Percentiles rank a stretch among this genome's conserved stretches.
Evolutionary conservation across 2,329 filamentous ascomycete species (phyloP).

Genomic region (Chrysoporthe puriensis): DNA sequence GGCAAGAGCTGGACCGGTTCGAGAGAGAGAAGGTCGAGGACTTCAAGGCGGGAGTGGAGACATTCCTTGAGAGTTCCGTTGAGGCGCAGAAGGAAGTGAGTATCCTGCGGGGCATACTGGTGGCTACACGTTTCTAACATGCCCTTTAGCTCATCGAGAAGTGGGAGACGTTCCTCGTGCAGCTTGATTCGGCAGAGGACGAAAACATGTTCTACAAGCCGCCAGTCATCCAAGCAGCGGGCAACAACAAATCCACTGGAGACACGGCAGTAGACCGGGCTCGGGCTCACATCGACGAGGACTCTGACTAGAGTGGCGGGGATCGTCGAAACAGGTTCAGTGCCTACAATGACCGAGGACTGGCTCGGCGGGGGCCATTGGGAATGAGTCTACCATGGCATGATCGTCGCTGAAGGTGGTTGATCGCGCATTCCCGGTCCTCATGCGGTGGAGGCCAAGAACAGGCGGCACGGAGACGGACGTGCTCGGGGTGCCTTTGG

Average conservation of each 20-base stretch:
- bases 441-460: background rate
- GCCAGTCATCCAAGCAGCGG: conserved; percentile 55
- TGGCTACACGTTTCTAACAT: conserved; percentile 19
- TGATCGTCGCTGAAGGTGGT: conserved; percentile 13
- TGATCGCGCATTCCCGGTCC: background rate
- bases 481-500: background rate
- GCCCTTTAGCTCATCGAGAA: conserved; percentile 70
- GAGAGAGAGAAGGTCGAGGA: conserved; percentile 98
- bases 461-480: background rate
- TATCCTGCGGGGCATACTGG: conserved; percentile 26
- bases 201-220: conserved; percentile 69
- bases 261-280: conserved; percentile 65
- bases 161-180: conserved; percentile 98
- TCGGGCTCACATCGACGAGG: conserved; percentile 61
- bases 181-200: conserved; percentile 92
- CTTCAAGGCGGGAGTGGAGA: conserved; percentile 97
- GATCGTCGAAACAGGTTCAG: conserved; percentile 29
- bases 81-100: conserved; percentile 97
- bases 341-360: conserved; percentile 33
- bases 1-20: conserved; percentile 87
- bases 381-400: conserved; percentile 37
- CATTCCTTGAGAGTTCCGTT: conserved; percentile 93
- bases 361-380: conserved; percentile 19
- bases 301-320: conserved; percentile 55
- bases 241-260: conserved; percentile 50